Evolutionary conservation across 2,329 filamentous ascomycete species (phyloP), one percentile per base, ranked within the genome.

Genomic region (Chalaropsis ovoidea): DNA sequence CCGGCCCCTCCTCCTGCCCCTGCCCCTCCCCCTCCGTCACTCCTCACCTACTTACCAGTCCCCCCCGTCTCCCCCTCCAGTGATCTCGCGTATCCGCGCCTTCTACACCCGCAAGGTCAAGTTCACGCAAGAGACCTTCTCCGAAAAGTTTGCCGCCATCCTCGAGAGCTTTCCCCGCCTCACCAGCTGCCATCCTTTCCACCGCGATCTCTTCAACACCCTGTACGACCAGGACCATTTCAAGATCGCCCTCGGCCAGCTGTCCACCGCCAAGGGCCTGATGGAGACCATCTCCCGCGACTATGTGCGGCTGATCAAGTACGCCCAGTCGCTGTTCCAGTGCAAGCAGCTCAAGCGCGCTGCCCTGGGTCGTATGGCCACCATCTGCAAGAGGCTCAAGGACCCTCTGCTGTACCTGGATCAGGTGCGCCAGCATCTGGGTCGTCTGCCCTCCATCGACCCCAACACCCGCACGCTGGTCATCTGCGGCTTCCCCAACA

Each of bases 21-120:
- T n/a, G n/a, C 24, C 13, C n/a, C 45, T 22, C 45, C 39, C 22
- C 17, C 43, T 7, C 10, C 27, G 45, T 52, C 43, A 6, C 22
- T 49, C 6, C 15, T 42, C 47, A 19, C 39, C 19, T 22, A 19
- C 52, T 64, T 19, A 45, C 15, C 22, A 13, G 1, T 13, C 27
- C 52, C 24, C 27, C n/a, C 24, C 10, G 24, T 49, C n/a, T 22
- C 13, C 39, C 10, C 39, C 42, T 31, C 41, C 56, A 68, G 67
- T 66, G 47, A 68, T 68, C 54, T 68, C 67, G 24, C 67, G 67
- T 68, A 68, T 68, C 64, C 64, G 67, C 49, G 88, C 85, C 62
- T 97, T 97, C 79, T 97, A 97, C 77, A 96, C 93, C 58, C 82
- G 94, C 75, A 97, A 97, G 78, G 92, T 96, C 82, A 97, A 97